Percentiles rank a stretch among this genome's conserved stretches.
phyloP scores from a whole-genome alignment of 495 filamentous ascomycete genomes.

The Patellaria atrata region DNA sequence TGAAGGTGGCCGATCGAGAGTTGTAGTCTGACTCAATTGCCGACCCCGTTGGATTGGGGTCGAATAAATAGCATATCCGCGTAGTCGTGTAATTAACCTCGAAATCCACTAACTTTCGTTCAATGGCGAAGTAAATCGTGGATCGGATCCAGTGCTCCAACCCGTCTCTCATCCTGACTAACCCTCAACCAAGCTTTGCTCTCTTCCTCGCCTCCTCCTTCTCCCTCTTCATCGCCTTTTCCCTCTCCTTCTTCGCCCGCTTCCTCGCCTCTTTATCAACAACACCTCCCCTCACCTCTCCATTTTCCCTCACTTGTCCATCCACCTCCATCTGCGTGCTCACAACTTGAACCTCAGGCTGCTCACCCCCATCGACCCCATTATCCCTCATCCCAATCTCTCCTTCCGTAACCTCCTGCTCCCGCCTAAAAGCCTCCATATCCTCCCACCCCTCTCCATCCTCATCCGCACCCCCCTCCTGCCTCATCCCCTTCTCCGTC shows the following conservation, averaged over 20 bases:
- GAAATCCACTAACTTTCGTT: too few relatives aligned
- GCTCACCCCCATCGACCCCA: conserved; percentile 35
- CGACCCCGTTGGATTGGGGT: neutral
- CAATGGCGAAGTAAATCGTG: too few relatives aligned
- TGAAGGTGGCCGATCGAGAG: conserved; percentile 44
- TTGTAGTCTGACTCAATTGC: conserved; percentile 35
- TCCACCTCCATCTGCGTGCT: conserved; percentile 17
- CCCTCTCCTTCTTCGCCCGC: conserved; percentile 30
- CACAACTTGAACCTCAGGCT: conserved; percentile 27
- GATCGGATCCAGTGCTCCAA: too few relatives aligned
- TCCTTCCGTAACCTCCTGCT: too few relatives aligned
- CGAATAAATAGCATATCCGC: too few relatives aligned
- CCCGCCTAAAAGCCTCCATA: conserved; percentile 10
- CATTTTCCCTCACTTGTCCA: conserved; percentile 19
- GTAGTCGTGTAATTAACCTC: too few relatives aligned
- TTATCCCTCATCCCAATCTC: conserved; percentile 42
- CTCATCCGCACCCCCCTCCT: conserved; percentile 5
- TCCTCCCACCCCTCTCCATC: conserved; percentile 3
- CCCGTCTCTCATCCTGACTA: too few relatives aligned
- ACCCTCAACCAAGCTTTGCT: too few relatives aligned
- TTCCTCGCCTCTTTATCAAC: conserved; percentile 29
- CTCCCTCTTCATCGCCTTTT: conserved; percentile 31
- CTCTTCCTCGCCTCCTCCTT: conserved; percentile 29
- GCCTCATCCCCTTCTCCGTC: conserved; percentile 4
- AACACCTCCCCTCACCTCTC: conserved; percentile 11